A percentile compares a stretch with the other conserved stretches of the same genome.
These are phyloP conservation scores for Tolypocladium endophyticum DNA, from an alignment of 2,329 filamentous ascomycete genomes.

Conservation along the genomic window DNA sequence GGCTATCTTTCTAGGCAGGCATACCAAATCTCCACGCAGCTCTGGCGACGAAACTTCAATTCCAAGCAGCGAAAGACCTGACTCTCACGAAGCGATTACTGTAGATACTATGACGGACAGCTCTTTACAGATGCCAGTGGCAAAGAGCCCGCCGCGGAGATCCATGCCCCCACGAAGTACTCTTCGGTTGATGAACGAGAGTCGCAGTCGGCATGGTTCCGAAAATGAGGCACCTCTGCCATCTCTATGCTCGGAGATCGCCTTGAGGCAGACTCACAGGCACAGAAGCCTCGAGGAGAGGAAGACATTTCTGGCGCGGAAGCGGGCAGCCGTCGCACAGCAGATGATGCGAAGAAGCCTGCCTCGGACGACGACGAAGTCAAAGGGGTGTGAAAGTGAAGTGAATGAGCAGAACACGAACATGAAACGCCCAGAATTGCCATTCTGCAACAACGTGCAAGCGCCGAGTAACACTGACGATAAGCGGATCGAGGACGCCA, in stretches of 20 bases:
- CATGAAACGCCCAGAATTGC: not conserved
- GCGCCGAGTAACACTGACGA: constrained; percentile 1
- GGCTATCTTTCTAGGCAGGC: constrained; percentile 26
- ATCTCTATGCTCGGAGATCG: not conserved
- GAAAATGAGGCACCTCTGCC: not conserved
- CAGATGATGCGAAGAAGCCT: not conserved
- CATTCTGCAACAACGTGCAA: not conserved
- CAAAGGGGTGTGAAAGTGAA: not conserved
- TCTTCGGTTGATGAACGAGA: not conserved
- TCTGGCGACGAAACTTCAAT: not conserved
- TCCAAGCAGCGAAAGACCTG: not conserved
- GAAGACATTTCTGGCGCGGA: not conserved
- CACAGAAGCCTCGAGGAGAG: not conserved
- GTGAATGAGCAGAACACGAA: not conserved
- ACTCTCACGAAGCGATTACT: not conserved
- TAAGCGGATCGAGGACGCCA: constrained; percentile 11
- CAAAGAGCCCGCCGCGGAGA: not conserved
- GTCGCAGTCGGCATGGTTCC: not conserved
- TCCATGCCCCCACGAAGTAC: not conserved
- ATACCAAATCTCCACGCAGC: constrained; percentile 3
- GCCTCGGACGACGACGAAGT: not conserved
- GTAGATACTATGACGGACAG: not conserved
- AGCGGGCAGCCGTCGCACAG: not conserved
- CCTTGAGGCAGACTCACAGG: not conserved
- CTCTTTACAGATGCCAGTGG: not conserved